These are phyloP conservation scores for Hymenochaete sp. DNA, from an alignment of 1,284 basidiomycete species.

Conservation along the genomic window DNA sequence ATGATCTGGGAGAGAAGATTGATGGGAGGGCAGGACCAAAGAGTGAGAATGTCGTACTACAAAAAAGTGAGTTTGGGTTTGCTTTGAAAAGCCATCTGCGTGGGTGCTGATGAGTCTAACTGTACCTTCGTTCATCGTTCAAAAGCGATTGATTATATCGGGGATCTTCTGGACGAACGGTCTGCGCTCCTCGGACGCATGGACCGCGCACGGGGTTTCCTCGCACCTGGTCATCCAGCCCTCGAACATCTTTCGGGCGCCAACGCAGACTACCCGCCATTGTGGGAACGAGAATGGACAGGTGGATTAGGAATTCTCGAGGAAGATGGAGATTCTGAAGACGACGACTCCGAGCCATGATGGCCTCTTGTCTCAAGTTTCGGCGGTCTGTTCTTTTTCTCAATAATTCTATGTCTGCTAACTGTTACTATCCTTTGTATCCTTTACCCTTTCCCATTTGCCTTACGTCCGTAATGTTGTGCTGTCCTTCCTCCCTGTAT, in stretches of 20 bases:
- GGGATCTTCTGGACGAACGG: constrained; percentile 51
- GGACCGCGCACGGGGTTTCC: constrained; percentile 43
- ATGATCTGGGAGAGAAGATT: constrained; percentile 46
- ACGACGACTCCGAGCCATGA: constrained; percentile 16
- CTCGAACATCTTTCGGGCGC: constrained; percentile 28
- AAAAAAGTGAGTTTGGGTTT: constrained; percentile 56
- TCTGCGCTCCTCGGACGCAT: constrained; percentile 48
- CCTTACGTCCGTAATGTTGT: not conserved
- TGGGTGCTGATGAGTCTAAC: no score
- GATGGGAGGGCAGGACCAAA: constrained; percentile 77
- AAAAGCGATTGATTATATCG: constrained; percentile 78
- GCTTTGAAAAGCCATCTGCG: constrained; percentile 13
- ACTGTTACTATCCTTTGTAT: not conserved
- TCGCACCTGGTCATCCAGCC: constrained; percentile 50
- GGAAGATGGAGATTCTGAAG: constrained; percentile 31
- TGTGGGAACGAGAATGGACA: constrained; percentile 74
- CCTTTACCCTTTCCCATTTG: not conserved
- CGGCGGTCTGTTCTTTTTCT: not conserved
- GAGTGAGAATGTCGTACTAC: constrained; percentile 78
- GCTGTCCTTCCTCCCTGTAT: not conserved
- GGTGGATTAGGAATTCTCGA: constrained; percentile 49
- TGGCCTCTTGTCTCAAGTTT: no score
- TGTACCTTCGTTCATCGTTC: constrained; percentile 12
- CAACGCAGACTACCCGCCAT: constrained; percentile 26
- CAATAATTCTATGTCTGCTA: not conserved